Conservation (phyloP, 2,329 filamentous ascomycete species). For the Colletotrichum sp. region DNA sequence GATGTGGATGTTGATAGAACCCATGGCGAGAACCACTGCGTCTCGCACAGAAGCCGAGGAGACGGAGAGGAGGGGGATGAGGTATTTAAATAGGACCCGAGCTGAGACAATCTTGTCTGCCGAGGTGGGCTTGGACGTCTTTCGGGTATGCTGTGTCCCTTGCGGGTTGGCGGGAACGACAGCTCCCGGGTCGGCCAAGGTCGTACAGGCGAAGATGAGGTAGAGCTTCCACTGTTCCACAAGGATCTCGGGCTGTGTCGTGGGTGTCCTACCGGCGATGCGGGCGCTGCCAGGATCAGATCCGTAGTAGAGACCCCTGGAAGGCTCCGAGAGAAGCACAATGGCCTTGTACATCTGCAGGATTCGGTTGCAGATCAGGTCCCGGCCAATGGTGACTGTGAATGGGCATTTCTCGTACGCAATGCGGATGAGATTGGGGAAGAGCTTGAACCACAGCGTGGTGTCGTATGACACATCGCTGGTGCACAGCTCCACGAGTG, state of each 20-base stretch:
- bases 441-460: slow-evolving; percentile 97
- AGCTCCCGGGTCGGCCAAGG: slow-evolving; percentile 81
- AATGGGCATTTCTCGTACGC: slow-evolving; percentile 91
- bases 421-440: slow-evolving; percentile 91
- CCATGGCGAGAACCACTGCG: slow-evolving; percentile 88
- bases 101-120: slow-evolving; percentile 86
- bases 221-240: slow-evolving; percentile 99
- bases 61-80: slow-evolving; percentile 85
- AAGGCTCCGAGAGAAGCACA: slow-evolving; percentile 76
- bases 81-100: slow-evolving; percentile 85
- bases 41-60: slow-evolving; percentile 83
- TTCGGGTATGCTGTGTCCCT: slow-evolving; percentile 77
- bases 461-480: slow-evolving; percentile 95
- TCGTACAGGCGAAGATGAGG: slow-evolving; percentile 95
- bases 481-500: slow-evolving; percentile 90
- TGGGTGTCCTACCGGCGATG: slow-evolving; percentile 59
- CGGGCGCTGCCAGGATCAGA: slow-evolving; percentile 62
- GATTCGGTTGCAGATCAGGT: slow-evolving; percentile 90
- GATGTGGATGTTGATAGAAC: slow-evolving; percentile 93
- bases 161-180: slow-evolving; percentile 61
- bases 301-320: slow-evolving; percentile 68
- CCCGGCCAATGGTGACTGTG: slow-evolving; percentile 86
- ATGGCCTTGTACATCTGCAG: slow-evolving; percentile 92
- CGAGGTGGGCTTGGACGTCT: slow-evolving; percentile 74
- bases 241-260: slow-evolving; percentile 81